A percentile compares a stretch with the other conserved stretches of the same genome.
phyloP scores from a whole-genome alignment of 1,284 basidiomycete genomes.

The Pyrrhoderma lamaoense region DNA sequence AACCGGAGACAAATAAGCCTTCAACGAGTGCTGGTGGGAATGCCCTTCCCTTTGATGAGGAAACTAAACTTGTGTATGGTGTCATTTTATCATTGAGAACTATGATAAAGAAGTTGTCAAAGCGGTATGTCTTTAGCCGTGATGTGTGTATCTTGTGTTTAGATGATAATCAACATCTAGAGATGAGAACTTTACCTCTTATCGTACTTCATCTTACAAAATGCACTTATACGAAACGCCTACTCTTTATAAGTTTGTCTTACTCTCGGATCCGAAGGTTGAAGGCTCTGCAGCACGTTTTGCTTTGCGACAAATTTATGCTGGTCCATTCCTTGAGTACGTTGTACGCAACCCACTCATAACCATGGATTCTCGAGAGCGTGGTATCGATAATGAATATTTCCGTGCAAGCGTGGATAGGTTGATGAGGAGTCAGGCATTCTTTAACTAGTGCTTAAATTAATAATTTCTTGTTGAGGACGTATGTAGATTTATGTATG shows the following conservation, averaged over 20 bases:
- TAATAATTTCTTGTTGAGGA: not conserved
- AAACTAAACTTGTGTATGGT: constrained; percentile 96
- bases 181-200: constrained; percentile 87
- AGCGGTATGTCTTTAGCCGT: constrained; percentile 49
- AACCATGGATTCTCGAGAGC: constrained; percentile 70
- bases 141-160: not conserved
- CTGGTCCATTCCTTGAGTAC: constrained; percentile 90
- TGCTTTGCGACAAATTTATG: constrained; percentile 82
- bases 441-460: constrained; percentile 33
- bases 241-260: constrained; percentile 92
- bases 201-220: constrained; percentile 89
- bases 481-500: too few relatives aligned
- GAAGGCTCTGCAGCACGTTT: constrained; percentile 61
- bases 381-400: constrained; percentile 88
- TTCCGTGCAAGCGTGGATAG: constrained; percentile 80
- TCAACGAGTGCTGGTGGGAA: constrained; percentile 32
- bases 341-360: constrained; percentile 89
- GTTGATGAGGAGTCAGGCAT: constrained; percentile 59
- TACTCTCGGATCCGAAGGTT: constrained; percentile 81
- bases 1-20: constrained; percentile 26
- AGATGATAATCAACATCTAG: constrained; percentile 32
- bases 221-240: constrained; percentile 90
- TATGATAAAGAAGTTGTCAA: constrained; percentile 92
- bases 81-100: constrained; percentile 88
- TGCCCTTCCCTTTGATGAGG: constrained; percentile 90